Evolutionary conservation across 768 basidiomycete genomes (phyloP).

Genomic region (Suillus subaureus): DNA sequence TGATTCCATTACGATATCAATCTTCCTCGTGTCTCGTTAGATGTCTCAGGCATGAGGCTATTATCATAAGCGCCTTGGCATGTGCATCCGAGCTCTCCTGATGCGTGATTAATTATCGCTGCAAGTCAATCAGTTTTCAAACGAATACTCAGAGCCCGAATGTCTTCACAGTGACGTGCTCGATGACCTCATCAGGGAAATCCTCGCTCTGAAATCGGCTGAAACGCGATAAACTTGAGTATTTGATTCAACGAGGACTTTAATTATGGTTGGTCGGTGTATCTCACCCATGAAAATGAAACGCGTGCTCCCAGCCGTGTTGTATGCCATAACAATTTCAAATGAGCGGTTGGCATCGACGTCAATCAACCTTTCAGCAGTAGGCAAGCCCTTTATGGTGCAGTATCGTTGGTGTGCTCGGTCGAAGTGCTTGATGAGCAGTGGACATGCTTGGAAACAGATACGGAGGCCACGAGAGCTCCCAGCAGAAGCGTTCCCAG

Average conservation of each 20-base stretch:
- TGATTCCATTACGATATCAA: neutral
- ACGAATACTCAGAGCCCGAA: constrained; percentile 12
- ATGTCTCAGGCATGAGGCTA: neutral
- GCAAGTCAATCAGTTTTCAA: neutral
- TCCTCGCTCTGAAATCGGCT: too few relatives aligned
- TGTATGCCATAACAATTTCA: neutral
- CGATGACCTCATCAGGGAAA: constrained; percentile 30
- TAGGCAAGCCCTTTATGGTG: neutral
- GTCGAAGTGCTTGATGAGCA: neutral
- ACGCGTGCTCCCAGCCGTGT: neutral
- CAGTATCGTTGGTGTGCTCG: neutral
- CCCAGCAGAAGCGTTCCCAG: neutral
- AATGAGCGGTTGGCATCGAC: neutral
- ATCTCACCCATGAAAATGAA: neutral
- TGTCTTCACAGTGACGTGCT: constrained; percentile 46
- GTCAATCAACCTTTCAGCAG: neutral
- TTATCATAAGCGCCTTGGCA: neutral
- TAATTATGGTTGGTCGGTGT: neutral
- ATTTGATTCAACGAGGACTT: neutral
- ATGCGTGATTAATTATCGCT: neutral
- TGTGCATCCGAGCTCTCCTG: neutral
- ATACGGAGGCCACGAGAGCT: neutral
- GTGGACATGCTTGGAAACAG: neutral
- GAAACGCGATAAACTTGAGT: too few relatives aligned
- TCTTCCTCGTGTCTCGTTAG: neutral